phyloP scores from a whole-genome alignment of 768 basidiomycete species.

The Tylopilus intermedius region DNA sequence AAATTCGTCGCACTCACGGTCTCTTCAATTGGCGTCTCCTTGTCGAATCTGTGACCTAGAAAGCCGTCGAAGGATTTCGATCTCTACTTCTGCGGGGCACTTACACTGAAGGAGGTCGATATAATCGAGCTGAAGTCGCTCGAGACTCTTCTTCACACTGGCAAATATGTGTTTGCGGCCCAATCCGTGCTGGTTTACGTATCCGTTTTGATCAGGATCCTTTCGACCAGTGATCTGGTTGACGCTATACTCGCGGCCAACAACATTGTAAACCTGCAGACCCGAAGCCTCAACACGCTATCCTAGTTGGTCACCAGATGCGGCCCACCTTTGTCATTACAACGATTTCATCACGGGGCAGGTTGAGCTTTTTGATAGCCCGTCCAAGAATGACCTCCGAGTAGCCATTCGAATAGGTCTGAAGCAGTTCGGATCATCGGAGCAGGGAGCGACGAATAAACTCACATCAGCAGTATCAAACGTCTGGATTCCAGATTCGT shows the following conservation, averaged over 20 bases:
- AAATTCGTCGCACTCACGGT: constrained; percentile 23
- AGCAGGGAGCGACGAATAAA: constrained; percentile 2
- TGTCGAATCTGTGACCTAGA: constrained; percentile 45
- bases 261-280: constrained; percentile 40
- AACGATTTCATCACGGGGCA: constrained; percentile 73
- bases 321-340: constrained; percentile 64
- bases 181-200: constrained; percentile 45
- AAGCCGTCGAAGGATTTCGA: neutral
- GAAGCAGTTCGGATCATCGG: neutral
- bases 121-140: constrained; percentile 45
- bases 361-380: constrained; percentile 58
- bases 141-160: constrained; percentile 40
- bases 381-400: constrained; percentile 68
- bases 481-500: constrained; percentile 34
- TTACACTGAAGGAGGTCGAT: constrained; percentile 54
- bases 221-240: constrained; percentile 12
- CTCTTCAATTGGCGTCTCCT: constrained; percentile 47
- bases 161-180: constrained; percentile 60
- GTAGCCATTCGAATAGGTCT: constrained; percentile 63
- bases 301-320: neutral
- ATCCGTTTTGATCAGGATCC: constrained; percentile 37
- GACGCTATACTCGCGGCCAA: constrained; percentile 16
- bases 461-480: constrained; percentile 33
- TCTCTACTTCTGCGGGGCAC: neutral
- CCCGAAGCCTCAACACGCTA: neutral